phyloP scores from a whole-genome alignment of 768 basidiomycete genomes.

The Boletus pseudopeckii region DNA sequence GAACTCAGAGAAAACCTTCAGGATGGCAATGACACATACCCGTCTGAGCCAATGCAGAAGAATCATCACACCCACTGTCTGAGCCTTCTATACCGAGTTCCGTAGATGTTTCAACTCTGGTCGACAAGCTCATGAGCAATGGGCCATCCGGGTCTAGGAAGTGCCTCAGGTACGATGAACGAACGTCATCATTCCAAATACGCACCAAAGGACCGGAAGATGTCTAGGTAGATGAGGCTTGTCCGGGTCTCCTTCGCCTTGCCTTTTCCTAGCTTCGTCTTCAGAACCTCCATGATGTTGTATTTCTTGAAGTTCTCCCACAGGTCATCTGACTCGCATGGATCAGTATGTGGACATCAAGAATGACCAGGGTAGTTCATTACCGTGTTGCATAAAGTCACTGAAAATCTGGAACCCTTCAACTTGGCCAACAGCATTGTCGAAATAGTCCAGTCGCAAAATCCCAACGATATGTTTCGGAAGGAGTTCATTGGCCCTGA shows the following conservation, averaged over 20 bases:
- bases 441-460: too few species aligned
- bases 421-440: too few species aligned
- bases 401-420: too few species aligned
- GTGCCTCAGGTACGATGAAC: not conserved
- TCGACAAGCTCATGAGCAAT: constrained; percentile 12
- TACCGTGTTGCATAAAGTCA: too few species aligned
- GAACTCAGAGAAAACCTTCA: not conserved
- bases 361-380: too few species aligned
- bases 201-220: constrained; percentile 11
- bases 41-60: constrained; percentile 23
- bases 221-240: constrained; percentile 11
- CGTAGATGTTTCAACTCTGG: not conserved
- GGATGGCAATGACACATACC: not conserved
- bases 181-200: not conserved
- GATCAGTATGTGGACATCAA: too few species aligned
- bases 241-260: constrained; percentile 16
- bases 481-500: constrained; percentile 8
- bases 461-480: too few species aligned
- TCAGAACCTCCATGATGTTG: too few species aligned
- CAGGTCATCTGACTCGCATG: too few species aligned
- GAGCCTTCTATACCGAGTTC: constrained; percentile 11
- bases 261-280: too few species aligned
- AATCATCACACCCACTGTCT: constrained; percentile 23
- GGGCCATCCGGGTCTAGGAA: constrained; percentile 5
- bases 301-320: too few species aligned